Conservation (phyloP, 495 filamentous ascomycete species). For the Aspergillus mulundensis region DNA sequence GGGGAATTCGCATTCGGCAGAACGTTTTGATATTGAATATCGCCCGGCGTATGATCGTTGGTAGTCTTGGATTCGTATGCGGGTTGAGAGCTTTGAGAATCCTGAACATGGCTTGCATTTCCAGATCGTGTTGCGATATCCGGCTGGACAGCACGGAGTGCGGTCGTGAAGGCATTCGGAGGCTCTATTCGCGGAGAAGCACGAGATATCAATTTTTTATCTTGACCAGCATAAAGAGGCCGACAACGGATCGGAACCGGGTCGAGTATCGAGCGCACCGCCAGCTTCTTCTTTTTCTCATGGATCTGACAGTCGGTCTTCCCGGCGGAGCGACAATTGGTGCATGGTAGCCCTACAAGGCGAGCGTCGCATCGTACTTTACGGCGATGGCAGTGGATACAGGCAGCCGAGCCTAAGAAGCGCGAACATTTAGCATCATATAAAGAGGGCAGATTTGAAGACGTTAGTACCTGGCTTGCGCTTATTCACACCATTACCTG, state of each 20-base stretch:
- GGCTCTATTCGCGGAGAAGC: slow-evolving; percentile 16
- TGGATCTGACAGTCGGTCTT: slow-evolving; percentile 47
- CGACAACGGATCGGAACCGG: slow-evolving; percentile 49
- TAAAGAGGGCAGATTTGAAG: not conserved
- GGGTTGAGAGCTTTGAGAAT: slow-evolving; percentile 4
- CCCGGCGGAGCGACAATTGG: slow-evolving; percentile 43
- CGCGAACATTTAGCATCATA: not conserved
- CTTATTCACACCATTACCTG: slow-evolving; percentile 28
- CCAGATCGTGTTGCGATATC: slow-evolving; percentile 14
- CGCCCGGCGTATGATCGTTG: slow-evolving; percentile 11
- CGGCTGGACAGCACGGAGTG: slow-evolving; percentile 24
- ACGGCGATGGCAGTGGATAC: slow-evolving; percentile 46
- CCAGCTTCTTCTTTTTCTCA: slow-evolving; percentile 46
- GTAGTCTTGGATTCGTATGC: slow-evolving; percentile 5
- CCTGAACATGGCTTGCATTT: slow-evolving; percentile 11
- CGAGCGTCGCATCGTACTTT: slow-evolving; percentile 49
- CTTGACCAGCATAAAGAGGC: slow-evolving; percentile 28
- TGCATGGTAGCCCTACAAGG: slow-evolving; percentile 41
- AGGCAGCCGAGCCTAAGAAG: slow-evolving; percentile 38
- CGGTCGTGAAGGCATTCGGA: slow-evolving; percentile 29
- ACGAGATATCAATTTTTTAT: slow-evolving; percentile 21
- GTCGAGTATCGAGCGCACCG: slow-evolving; percentile 44
- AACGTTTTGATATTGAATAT: slow-evolving; percentile 16
- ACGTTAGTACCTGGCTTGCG: slow-evolving; percentile 24
- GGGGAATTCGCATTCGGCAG: slow-evolving; percentile 22